These are phyloP conservation scores for Myxozyma lipomycoides DNA, from an alignment of 805 yeast species.

Conservation along the genomic window DNA sequence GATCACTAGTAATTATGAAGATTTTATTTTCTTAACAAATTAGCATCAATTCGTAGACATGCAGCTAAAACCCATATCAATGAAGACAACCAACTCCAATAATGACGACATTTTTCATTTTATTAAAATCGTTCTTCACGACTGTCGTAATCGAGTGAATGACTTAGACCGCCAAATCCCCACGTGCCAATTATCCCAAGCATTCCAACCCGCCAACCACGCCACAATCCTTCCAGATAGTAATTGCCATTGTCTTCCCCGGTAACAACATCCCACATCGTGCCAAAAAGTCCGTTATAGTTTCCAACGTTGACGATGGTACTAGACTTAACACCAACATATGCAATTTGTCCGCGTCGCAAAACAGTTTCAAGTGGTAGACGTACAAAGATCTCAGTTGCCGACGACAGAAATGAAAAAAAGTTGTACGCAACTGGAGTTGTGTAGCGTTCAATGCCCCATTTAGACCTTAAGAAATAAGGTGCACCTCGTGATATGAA, in stretches of 20 bases:
- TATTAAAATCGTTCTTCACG: constrained; percentile 27
- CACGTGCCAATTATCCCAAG: constrained; percentile 77
- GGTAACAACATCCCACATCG: constrained; percentile 48
- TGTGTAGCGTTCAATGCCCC: constrained; percentile 63
- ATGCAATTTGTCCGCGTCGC: constrained; percentile 75
- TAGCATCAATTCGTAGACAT: too few species aligned
- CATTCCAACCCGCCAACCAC: constrained; percentile 90
- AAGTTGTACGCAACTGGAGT: constrained; percentile 59
- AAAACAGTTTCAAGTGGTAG: constrained; percentile 85
- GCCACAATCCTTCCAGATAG: constrained; percentile 55
- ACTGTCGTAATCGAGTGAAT: constrained; percentile 5
- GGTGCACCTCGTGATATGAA: constrained; percentile 65
- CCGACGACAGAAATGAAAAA: constrained; percentile 55
- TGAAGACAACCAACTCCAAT: too few species aligned
- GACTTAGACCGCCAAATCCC: constrained; percentile 59
- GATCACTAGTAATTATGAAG: too few species aligned
- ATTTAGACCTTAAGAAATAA: constrained; percentile 52
- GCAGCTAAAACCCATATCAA: too few species aligned
- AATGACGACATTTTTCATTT: too few species aligned
- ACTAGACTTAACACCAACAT: constrained; percentile 43
- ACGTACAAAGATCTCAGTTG: constrained; percentile 65
- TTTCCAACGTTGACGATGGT: constrained; percentile 58
- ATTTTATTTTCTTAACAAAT: too few species aligned
- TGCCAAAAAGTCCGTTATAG: constrained; percentile 53
- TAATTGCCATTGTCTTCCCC: constrained; percentile 45